These are phyloP conservation scores for Ilex aquifolium DNA, from an alignment of 257 asterid species.

Conservation along the genomic window DNA sequence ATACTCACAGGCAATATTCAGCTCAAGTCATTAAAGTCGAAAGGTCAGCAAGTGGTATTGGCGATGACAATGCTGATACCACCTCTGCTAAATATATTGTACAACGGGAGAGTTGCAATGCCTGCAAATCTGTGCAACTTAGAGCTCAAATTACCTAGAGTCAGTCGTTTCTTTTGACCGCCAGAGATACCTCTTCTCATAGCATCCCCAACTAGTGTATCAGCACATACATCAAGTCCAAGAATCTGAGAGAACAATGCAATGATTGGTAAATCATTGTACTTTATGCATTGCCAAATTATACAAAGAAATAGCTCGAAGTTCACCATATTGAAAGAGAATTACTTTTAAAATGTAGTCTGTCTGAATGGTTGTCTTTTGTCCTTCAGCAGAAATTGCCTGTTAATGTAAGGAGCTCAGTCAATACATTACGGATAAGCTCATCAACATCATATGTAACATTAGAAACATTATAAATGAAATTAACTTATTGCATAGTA, in stretches of 20 bases:
- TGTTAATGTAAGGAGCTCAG: slow-evolving; percentile 7
- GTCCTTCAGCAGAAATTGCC: slow-evolving; percentile 53
- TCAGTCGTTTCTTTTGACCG: slow-evolving; percentile 57
- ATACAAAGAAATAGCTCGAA: background rate
- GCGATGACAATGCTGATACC: no score
- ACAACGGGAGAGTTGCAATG: no score
- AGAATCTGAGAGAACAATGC: slow-evolving; percentile 22
- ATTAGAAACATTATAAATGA: no score
- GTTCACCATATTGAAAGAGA: background rate
- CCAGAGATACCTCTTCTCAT: slow-evolving; percentile 58
- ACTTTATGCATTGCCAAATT: no score
- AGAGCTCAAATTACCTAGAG: slow-evolving; percentile 28
- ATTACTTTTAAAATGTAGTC: slow-evolving; percentile 48
- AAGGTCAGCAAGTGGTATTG: background rate
- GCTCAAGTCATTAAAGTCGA: background rate
- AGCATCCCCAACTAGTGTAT: slow-evolving; percentile 41
- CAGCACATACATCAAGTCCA: slow-evolving; percentile 53
- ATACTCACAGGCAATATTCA: background rate
- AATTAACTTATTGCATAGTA: no score
- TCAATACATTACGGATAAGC: no score
- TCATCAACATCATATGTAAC: no score
- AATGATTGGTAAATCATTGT: background rate
- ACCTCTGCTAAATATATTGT: no score
- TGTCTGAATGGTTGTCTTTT: slow-evolving; percentile 40
- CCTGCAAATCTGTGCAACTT: no score